Base-by-base conservation (phyloP, 768 basidiomycete genomes). In the Rhodotorula paludigena region DNA sequence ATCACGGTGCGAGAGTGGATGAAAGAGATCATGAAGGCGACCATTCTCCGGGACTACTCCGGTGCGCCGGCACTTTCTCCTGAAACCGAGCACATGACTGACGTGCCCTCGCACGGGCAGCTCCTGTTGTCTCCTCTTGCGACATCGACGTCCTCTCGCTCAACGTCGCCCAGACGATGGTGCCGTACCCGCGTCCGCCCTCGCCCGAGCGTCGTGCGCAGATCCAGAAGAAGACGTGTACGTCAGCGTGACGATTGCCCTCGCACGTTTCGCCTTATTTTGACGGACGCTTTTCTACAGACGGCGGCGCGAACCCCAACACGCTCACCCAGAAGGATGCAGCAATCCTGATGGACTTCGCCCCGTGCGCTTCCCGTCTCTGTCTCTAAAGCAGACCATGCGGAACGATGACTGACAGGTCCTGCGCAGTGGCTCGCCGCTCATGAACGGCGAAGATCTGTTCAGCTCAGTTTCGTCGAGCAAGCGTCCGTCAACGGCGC, bases 11-110 rank as follows among this genome's bases (percentile, higher is more conserved):
- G 96, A n/a, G 91, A 91, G 72, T 98, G 96, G 94, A 98, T 98
- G 96, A 99, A 98, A 81, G 91, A 93, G 14, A 85, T 99, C 73
- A 97, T 98, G 91, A 99, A 98, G 78, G 91, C 94, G 5, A 97
- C 94, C 20, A 99, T 99, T 73, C 87, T 85, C 15, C 82, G 96
- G 63, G 96, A 98, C 77, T 97, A 93, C 76, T 84, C 87, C 15
- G 88, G 92, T 93, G 74, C 45, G 87, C 82, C 25, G n/a, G n/a
- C 33, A 5, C 25, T 1, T 20, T 25, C 2, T 25, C 33, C 35
- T 2, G 21, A 25, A 10, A 10, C 49, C 12, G 3, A 28, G 20
- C 21, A 25, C 45, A 5, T 10, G 9, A 20, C 25, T 57, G 39
- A 45, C 30, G 15, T 3, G 18, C 39, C 18, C 41, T 6, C 14